These are phyloP conservation scores for Phylloporus scabripes DNA, from an alignment of 768 basidiomycete genomes.

Conservation along the genomic window DNA sequence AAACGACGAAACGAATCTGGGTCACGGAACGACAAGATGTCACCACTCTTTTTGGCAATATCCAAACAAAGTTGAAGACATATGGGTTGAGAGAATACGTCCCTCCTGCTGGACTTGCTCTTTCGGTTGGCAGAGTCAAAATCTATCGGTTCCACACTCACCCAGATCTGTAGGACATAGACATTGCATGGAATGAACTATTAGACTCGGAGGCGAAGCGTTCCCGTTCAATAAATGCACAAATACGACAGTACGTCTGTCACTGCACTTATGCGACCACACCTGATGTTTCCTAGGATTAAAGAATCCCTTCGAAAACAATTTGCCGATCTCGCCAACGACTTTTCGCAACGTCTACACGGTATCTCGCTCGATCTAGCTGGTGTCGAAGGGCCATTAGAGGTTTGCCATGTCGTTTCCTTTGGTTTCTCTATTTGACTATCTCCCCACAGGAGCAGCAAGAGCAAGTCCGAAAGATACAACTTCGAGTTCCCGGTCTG, in stretches of 20 bases:
- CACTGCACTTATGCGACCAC: background rate
- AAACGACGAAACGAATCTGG: constrained; percentile 80
- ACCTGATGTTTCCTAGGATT: constrained; percentile 46
- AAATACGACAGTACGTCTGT: constrained; percentile 75
- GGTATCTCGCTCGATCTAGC: constrained; percentile 67
- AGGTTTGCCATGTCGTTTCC: constrained; percentile 40
- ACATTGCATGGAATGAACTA: constrained; percentile 68
- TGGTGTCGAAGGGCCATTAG: constrained; percentile 67
- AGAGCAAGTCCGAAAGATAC: constrained; percentile 55
- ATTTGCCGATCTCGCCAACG: constrained; percentile 74
- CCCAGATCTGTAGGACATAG: constrained; percentile 51
- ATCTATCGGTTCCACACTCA: constrained; percentile 7
- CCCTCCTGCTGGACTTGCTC: constrained; percentile 64
- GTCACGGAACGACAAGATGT: constrained; percentile 87
- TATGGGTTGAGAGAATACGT: constrained; percentile 83
- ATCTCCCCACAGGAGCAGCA: constrained; percentile 60
- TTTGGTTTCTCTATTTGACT: constrained; percentile 7
- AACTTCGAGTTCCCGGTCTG: constrained; percentile 62
- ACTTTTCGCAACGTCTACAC: constrained; percentile 64
- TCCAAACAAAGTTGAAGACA: constrained; percentile 90
- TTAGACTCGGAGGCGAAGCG: constrained; percentile 69
- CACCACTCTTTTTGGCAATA: constrained; percentile 82
- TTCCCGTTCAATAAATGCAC: constrained; percentile 80
- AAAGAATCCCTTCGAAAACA: constrained; percentile 74
- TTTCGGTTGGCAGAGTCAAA: constrained; percentile 38